Evolutionary conservation across 495 filamentous ascomycete genomes (phyloP).

Genomic region (Podospora anserina): DNA sequence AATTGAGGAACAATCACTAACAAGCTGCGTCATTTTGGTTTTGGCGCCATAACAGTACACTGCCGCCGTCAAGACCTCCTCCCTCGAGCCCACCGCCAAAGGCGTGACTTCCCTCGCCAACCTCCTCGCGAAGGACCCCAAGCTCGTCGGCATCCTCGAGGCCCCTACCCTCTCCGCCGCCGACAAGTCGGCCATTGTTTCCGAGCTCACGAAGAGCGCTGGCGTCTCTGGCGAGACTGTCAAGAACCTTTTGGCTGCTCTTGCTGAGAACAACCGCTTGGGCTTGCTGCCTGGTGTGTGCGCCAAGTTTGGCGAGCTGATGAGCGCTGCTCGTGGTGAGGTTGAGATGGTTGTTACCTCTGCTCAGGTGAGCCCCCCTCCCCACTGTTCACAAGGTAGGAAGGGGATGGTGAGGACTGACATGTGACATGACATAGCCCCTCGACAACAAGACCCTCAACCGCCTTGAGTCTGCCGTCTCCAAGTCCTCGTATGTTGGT

Average conservation of each 20-base stretch:
- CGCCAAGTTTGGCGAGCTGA: slow-evolving; percentile 82
- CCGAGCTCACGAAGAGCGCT: slow-evolving; percentile 76
- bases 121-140: slow-evolving; percentile 73
- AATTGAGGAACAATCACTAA: slow-evolving; percentile 10
- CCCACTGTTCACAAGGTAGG: neutral
- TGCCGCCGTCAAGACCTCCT: slow-evolving; percentile 78
- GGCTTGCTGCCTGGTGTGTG: slow-evolving; percentile 74
- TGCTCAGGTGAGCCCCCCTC: slow-evolving; percentile 65
- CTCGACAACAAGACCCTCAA: slow-evolving; percentile 80
- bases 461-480: slow-evolving; percentile 81
- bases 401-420: neutral
- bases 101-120: slow-evolving; percentile 66
- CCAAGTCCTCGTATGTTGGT: slow-evolving; percentile 84
- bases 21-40: slow-evolving; percentile 37
- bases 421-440: slow-evolving; percentile 49
- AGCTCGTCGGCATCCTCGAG: slow-evolving; percentile 68
- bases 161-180: slow-evolving; percentile 71
- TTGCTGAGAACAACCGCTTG: slow-evolving; percentile 95
- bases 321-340: slow-evolving; percentile 87
- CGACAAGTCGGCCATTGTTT: slow-evolving; percentile 81
- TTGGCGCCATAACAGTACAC: slow-evolving; percentile 65
- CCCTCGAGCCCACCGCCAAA: slow-evolving; percentile 77
- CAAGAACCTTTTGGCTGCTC: slow-evolving; percentile 85
- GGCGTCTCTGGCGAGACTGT: slow-evolving; percentile 71
- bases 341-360: slow-evolving; percentile 86